Conservation (phyloP, 208 protist genomes). For the Acanthamoeba castellanii region DNA sequence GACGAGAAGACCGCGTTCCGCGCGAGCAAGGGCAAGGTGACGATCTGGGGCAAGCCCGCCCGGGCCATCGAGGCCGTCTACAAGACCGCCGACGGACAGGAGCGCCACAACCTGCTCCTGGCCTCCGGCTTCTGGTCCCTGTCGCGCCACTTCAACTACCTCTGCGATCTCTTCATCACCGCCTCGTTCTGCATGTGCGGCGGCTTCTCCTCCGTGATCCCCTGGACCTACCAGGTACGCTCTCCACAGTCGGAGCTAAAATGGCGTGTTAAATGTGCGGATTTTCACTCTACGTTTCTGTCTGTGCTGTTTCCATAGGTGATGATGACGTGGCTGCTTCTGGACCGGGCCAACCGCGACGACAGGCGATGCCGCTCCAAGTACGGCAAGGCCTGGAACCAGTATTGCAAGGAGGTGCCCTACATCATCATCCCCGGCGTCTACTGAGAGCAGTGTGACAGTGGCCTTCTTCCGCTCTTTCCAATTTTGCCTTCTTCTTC, state of each 20-base stretch:
- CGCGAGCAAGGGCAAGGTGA: slow-evolving; percentile 72
- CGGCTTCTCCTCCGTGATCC: slow-evolving; percentile 88
- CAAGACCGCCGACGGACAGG: slow-evolving; percentile 80
- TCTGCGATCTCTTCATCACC: slow-evolving; percentile 93
- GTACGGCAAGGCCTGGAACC: slow-evolving; percentile 95
- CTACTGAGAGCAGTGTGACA: slow-evolving; percentile 76
- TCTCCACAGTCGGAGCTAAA: slow-evolving; percentile 49
- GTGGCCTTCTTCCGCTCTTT: not conserved
- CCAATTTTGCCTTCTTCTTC: not conserved
- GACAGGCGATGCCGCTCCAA: slow-evolving; percentile 94
- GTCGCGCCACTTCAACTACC: slow-evolving; percentile 97
- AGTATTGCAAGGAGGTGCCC: slow-evolving; percentile 93
- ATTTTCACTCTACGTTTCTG: not conserved
- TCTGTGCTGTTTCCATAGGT: not conserved
- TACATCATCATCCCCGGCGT: slow-evolving; percentile 93
- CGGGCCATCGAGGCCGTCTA: slow-evolving; percentile 91
- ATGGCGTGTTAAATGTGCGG: too few species aligned
- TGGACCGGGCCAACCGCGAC: slow-evolving; percentile 95
- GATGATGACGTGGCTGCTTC: slow-evolving; percentile 92
- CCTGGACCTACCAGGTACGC: slow-evolving; percentile 96
- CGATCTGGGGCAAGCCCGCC: slow-evolving; percentile 85
- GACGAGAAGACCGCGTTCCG: slow-evolving; percentile 86
- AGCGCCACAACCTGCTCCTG: slow-evolving; percentile 89
- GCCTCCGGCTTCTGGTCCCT: slow-evolving; percentile 97
- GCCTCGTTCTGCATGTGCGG: slow-evolving; percentile 84